These are phyloP conservation scores for Protomyces pachydermus DNA, from an alignment of 1,139 yeast species.

Conservation along the genomic window DNA sequence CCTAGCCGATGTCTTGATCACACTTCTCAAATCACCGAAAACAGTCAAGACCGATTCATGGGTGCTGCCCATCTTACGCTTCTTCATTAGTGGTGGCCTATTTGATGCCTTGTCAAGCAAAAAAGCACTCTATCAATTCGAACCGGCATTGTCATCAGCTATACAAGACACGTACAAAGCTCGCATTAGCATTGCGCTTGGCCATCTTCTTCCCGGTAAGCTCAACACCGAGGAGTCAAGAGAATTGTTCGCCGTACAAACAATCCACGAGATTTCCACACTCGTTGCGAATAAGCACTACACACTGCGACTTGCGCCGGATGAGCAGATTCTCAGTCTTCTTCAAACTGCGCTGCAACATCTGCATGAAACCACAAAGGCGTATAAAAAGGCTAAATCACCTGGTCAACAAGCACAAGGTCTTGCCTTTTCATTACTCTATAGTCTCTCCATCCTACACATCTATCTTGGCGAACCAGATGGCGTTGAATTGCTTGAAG, in stretches of 20 bases:
- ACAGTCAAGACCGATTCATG: constrained; percentile 34
- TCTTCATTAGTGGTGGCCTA: constrained; percentile 54
- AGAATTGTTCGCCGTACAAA: not conserved
- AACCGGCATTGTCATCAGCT: constrained; percentile 14
- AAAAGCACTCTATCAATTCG: not conserved
- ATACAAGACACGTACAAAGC: constrained; percentile 16
- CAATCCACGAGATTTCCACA: not conserved
- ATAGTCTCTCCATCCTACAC: constrained; percentile 74
- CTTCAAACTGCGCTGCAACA: constrained; percentile 51
- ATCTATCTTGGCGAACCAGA: constrained; percentile 70
- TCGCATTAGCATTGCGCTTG: constrained; percentile 20
- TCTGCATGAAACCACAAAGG: constrained; percentile 46
- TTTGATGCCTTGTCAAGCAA: constrained; percentile 41
- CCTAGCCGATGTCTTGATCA: constrained; percentile 62
- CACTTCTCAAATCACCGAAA: constrained; percentile 42
- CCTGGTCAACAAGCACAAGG: constrained; percentile 38
- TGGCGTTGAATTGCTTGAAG: constrained; percentile 68
- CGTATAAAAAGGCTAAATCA: constrained; percentile 32
- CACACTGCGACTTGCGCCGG: constrained; percentile 47
- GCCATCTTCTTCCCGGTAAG: constrained; percentile 11
- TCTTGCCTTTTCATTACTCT: constrained; percentile 63
- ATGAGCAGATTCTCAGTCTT: constrained; percentile 50
- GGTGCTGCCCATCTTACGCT: constrained; percentile 46
- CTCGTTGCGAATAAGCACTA: not conserved
- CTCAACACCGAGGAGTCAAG: not conserved